Evolutionary conservation across 352 stramenopile genomes (phyloP), one percentile per base, ranked within the genome.

Genomic region (Lagenidium sp.): DNA sequence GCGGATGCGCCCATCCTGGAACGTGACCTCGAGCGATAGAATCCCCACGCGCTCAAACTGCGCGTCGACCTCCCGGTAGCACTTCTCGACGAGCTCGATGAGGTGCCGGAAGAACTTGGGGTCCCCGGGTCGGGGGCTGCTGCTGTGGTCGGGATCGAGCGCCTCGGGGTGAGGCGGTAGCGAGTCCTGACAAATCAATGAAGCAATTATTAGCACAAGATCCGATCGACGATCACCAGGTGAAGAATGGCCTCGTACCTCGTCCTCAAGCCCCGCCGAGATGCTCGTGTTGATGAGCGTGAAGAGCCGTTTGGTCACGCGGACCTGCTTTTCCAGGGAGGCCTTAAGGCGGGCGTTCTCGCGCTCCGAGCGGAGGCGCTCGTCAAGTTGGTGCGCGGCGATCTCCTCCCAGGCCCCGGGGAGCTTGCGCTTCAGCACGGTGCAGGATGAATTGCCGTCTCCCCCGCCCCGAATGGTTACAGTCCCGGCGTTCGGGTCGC

Each of bases 331-430:
- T 34, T 70, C 63, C 4, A 78, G 47, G 15, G 66, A 50, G 0
- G 58, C 37, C 41, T 73, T 79, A 2, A 79, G 44, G 1, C 55
- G 57, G 6, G 52, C 53, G 38, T 79, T 75, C 42, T 78, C 63
- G 6, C 47, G 47, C 35, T 75, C 50, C 12, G 38, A 16, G 19
- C 29, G 36, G 6, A 36, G 36, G n/a, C 36, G 24, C 21, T 53
- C 46, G 22, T 39, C 37, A 8, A 23, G 21, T 24, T 53, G 46
- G 6, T 24, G 12, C 1, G 21, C 30, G 34, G 46, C 46, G 30
- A 53, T 47, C 25, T 40, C 12, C 25, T 47, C 8, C 46, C 46
- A 53, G 12, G 47, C 36, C n/a, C 43, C 23, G 11, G 32, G 34
- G 23, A 11, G 20, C 11, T 24, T 20, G 11, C 11, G 20, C 31